Evolutionary conservation across 192 early-diverging fungal species (phyloP), one percentile per base, ranked within the genome.

Genomic region (Coemansia sp.): DNA sequence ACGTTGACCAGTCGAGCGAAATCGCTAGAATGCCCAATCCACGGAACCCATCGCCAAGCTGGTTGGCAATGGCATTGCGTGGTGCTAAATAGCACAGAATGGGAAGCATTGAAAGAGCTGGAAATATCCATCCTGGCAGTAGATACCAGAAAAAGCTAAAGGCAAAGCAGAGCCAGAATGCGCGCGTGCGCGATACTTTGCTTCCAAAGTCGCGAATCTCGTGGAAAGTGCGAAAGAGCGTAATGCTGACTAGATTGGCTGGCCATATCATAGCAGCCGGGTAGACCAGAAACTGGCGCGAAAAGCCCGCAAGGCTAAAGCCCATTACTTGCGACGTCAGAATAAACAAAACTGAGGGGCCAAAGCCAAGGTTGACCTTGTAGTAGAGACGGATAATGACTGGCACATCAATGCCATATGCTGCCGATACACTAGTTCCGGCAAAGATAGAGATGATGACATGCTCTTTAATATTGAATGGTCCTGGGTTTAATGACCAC

Each of bases 231-330:
- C 85, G 80, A 73, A 93, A 91, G 4, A 94, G 76, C 1, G 90
- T 87, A 8, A 89, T 86, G 37, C 87, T 87, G 26, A 90, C 82
- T 32, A 97, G 82, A 18, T 84, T 88, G 8, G 84, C 67, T 3
- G 95, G 95, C 94, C 94, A 98, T 26, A 92, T 83, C 92, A 96
- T 94, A 6, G 86, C 75, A 4, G 89, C 76, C 24, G 93, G 93
- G 18, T 86, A 81, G 18, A 97, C 93, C 40, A 97, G 76, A 59
- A 87, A 88, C 8, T 85, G 84, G 35, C 93, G 89, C 34, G 80
- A 83, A 22, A 87, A 75, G 62, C 89, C 93, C 60, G 88, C 90
- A 68, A 91, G 52, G 7, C 85, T 83, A 43, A 84, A 87, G 8
- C 85, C 87, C 57, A 90, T 68, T 34, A 85, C 50, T 60, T 87